Base-by-base conservation (phyloP, 2,329 filamentous ascomycete species). In the Tolypocladium guangdongense region DNA sequence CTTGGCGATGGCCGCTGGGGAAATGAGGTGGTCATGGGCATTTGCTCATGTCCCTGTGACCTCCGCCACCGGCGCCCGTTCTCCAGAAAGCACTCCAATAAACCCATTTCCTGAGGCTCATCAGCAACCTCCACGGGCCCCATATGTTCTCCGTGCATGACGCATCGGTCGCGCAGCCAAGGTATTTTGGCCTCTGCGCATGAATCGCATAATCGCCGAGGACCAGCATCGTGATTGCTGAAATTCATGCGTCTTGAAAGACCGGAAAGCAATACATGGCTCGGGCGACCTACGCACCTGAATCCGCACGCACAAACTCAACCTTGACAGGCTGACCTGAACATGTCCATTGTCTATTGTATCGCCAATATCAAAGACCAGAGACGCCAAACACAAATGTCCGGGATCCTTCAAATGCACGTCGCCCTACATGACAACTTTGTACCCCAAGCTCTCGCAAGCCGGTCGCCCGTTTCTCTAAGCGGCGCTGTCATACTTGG, bases 401-500 rank as follows among this genome's bases (percentile, higher is more conserved):
- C 41, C 7, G 7, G 14, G 4, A 14, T 18, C 24, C 24, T n/a
- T 16, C 39, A 24, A 22, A 12, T 22, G 12, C 12, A 22, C 39
- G 22, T 24, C 39, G 24, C 43, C 43, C 43, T n/a, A 11, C 43
- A n/a, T 32, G 24, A 30, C 16, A 32, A n/a, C 1, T n/a, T 45
- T 45, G 24, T 30, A 18, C 41, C 18, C 41, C 41, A n/a, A 18
- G 41, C 41, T 12, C 22, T 7, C 16, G 41, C 24, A 30, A 45
- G 14, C 41, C 16, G 14, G 24, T 30, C 16, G 24, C 38, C 22
- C 27, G 16, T 45, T 33, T 16, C 52, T 41, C 37, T 63, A 71
- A 63, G 67, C 70, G 53, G 72, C 71, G 62, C 69, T 65, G 18
- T 84, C 74, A 66, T 92, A 92, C 73, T 90, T 90, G 61, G 81